These are phyloP conservation scores for Delitschia confertaspora DNA, from an alignment of 495 filamentous ascomycete species.

Conservation along the genomic window DNA sequence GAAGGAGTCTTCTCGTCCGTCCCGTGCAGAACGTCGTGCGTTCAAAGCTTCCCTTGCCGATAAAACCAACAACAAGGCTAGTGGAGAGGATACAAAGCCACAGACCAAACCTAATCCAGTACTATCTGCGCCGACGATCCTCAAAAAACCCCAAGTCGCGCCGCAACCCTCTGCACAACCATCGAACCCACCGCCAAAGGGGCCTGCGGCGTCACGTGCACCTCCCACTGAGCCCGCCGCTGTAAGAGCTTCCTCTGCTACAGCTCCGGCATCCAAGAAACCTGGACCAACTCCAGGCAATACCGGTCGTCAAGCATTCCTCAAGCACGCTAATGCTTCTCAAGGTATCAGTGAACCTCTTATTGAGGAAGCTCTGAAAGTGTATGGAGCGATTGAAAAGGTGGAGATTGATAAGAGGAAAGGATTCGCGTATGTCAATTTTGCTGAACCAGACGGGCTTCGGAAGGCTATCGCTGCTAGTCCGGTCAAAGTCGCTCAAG, in stretches of 20 bases:
- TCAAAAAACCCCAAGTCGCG: conserved; percentile 21
- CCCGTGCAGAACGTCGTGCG: conserved; percentile 28
- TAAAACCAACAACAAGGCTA: conserved; percentile 22
- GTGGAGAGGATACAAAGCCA: conserved; percentile 14
- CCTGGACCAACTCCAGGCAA: conserved; percentile 35
- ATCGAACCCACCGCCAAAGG: conserved; percentile 19
- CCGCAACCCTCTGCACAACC: conserved; percentile 6
- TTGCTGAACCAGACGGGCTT: conserved; percentile 59
- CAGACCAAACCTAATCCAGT: conserved; percentile 13
- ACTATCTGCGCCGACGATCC: conserved; percentile 23
- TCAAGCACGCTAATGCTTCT: conserved; percentile 86
- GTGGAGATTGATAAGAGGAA: conserved; percentile 91
- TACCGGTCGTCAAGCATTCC: conserved; percentile 54
- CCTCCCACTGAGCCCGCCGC: conserved; percentile 29
- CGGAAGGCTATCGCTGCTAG: conserved; percentile 73
- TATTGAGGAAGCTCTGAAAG: conserved; percentile 59
- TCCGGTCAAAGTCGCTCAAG: conserved; percentile 70
- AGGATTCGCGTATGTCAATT: conserved; percentile 85
- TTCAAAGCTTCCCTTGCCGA: conserved; percentile 23
- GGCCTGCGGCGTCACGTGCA: conserved; percentile 22
- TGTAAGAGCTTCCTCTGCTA: conserved; percentile 18
- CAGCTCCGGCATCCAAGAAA: conserved; percentile 31
- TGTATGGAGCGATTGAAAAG: conserved; percentile 60
- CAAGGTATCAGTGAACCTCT: conserved; percentile 80
- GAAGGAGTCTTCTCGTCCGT: conserved; percentile 19